phyloP scores from a whole-genome alignment of 2,329 filamentous ascomycete genomes.

The Blumeria hordei region DNA sequence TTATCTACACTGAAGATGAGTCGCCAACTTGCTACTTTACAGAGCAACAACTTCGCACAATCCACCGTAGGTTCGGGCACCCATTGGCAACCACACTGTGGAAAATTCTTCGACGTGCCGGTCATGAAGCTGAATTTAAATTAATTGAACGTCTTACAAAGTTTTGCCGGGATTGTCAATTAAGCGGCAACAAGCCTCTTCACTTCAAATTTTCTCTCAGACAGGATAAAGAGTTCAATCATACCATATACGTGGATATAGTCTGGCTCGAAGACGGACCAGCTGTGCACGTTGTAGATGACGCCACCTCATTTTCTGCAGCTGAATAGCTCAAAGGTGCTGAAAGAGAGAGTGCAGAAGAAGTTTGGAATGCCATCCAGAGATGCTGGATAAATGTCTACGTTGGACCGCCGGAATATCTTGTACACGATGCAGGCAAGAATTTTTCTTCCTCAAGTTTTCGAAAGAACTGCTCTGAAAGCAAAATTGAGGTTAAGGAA shows the following conservation, averaged over 20 bases:
- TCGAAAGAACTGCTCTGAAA: neutral
- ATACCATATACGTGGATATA: conserved; percentile 1
- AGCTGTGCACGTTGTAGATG: conserved; percentile 1
- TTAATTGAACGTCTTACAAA: conserved; percentile 1
- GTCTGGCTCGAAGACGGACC: neutral
- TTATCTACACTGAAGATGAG: neutral
- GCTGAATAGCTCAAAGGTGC: neutral
- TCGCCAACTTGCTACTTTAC: neutral
- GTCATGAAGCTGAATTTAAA: neutral
- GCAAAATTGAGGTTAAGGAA: neutral
- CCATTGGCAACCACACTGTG: neutral
- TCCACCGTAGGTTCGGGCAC: neutral
- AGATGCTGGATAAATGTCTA: conserved; percentile 3
- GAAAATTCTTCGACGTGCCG: neutral
- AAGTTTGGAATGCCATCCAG: neutral
- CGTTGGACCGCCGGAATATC: conserved; percentile 1
- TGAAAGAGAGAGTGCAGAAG: neutral
- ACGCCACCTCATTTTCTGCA: neutral
- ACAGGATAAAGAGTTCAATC: conserved; percentile 1
- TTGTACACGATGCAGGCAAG: conserved; percentile 1
- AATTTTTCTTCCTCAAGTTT: conserved; percentile 3
- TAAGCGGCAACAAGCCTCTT: neutral
- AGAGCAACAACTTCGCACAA: neutral
- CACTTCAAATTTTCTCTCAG: neutral
- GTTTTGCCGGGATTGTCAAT: neutral